Evolutionary conservation across 768 basidiomycete genomes (phyloP).

Genomic region (Agrocybe praecox): DNA sequence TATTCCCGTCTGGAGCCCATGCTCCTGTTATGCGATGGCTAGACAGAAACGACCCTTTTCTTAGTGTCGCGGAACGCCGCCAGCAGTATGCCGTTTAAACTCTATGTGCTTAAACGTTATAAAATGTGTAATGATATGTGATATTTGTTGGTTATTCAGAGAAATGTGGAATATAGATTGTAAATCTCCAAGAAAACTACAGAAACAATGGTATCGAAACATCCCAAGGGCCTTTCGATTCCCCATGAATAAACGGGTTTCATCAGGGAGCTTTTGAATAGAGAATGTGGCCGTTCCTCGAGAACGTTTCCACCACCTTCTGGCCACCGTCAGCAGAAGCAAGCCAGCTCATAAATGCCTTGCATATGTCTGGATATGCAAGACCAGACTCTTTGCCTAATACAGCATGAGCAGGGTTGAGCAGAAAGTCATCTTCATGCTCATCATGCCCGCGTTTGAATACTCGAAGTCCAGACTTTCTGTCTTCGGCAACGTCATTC

Average conservation of each 20-base stretch:
- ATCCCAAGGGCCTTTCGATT: too few species aligned
- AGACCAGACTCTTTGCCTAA: constrained; percentile 29
- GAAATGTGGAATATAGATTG: background rate
- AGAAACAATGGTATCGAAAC: background rate
- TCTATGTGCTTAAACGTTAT: background rate
- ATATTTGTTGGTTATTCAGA: background rate
- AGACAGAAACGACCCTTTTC: constrained; percentile 28
- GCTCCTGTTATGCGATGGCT: constrained; percentile 33
- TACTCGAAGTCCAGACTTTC: constrained; percentile 33
- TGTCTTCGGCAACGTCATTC: constrained; percentile 39
- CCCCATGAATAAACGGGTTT: background rate
- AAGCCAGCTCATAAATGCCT: constrained; percentile 48
- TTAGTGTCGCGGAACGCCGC: constrained; percentile 14
- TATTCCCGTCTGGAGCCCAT: constrained; percentile 26
- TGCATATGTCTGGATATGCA: constrained; percentile 29
- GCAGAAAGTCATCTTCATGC: constrained; percentile 36
- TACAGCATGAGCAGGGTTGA: constrained; percentile 52
- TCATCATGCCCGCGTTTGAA: constrained; percentile 45
- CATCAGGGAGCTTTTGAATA: constrained; percentile 30
- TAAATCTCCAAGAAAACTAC: background rate
- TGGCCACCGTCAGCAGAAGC: constrained; percentile 42
- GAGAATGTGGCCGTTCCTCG: constrained; percentile 30
- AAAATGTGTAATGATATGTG: background rate
- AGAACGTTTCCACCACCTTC: constrained; percentile 40
- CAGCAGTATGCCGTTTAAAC: constrained; percentile 9